Base-by-base conservation (phyloP, 1,139 yeast species). In the Magnusiomyces ingens region DNA sequence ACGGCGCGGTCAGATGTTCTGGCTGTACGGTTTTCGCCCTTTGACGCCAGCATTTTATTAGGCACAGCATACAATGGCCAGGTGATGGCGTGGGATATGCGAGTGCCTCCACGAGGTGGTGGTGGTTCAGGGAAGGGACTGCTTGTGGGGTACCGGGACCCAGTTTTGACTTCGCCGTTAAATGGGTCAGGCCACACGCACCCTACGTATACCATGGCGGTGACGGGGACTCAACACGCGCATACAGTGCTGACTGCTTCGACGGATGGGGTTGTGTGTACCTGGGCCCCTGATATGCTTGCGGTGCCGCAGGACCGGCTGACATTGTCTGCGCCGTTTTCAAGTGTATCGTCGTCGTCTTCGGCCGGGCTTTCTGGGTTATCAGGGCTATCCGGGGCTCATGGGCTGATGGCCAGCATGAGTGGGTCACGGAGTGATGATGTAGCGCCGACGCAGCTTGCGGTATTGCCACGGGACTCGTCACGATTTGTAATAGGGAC, bases 21-120 rank as follows among this genome's bases (percentile, higher is more conserved):
- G 6, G 59, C 64, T 3, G 70, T 73, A 5, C 65, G 65, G 50
- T 78, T 76, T 60, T 73, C 77, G 1, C 71, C 68, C 2, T 65
- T 64, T 47, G 67, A 71, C 38, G 64, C 76, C 6, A 67, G 66
- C 47, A 55, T 71, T 1, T 60, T 78, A 26, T 70, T 71, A 52
- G 81, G 78, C 1, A 71, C 78, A 1, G 75, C 78, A 8, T 74
- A 72, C 55, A 76, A 75, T 60, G 82, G 82, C 13, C 80, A 76
- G 57, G 58, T 78, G 2, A 57, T 74, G 42, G 64, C 71, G 1
- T 78, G 80, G 80, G 78, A 77, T 49, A 60, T 74, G 49, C 64
- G 74, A 19, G 55, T 66, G 1, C 59, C 60, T 51, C 51, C 64
- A 37, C 36, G 41, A 15, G 32, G 29, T 2, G 32, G 29, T 2